Conservation (phyloP, 441 rosid genomes). For the Syzygium malaccense region DNA sequence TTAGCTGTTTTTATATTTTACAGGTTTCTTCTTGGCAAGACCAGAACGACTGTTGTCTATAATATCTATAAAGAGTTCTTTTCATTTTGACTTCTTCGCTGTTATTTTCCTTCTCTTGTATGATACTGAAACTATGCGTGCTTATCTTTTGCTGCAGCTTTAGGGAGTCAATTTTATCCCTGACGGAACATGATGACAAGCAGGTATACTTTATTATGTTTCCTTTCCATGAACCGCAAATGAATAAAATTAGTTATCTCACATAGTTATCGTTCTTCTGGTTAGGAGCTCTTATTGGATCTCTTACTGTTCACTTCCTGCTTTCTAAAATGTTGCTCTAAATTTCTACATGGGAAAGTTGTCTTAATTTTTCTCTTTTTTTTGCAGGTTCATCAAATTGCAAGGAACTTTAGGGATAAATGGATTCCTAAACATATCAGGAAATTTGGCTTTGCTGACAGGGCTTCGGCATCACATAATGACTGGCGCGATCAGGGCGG, state of each 20-base stretch:
- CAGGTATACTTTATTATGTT: constrained; percentile 39
- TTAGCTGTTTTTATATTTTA: background rate
- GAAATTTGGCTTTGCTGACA: constrained; percentile 44
- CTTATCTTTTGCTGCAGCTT: constrained; percentile 54
- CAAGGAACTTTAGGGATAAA: constrained; percentile 78
- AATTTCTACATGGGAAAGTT: background rate
- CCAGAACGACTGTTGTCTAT: background rate
- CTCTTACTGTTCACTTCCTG: background rate
- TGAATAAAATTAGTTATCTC: background rate
- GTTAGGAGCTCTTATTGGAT: background rate
- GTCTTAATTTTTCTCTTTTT: background rate
- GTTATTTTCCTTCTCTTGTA: background rate
- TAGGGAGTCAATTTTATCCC: constrained; percentile 71
- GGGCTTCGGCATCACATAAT: constrained; percentile 46
- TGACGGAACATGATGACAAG: constrained; percentile 91
- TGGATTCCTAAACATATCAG: constrained; percentile 73
- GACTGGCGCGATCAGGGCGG: constrained; percentile 34
- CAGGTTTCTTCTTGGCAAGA: background rate
- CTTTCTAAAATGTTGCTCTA: background rate
- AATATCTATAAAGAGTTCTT: background rate
- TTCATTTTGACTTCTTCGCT: background rate
- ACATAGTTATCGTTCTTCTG: background rate
- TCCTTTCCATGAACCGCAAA: background rate
- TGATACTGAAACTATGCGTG: constrained; percentile 7
- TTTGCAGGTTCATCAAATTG: constrained; percentile 89